Conservation (phyloP, 805 yeast species). For the Candida michaelii region DNA sequence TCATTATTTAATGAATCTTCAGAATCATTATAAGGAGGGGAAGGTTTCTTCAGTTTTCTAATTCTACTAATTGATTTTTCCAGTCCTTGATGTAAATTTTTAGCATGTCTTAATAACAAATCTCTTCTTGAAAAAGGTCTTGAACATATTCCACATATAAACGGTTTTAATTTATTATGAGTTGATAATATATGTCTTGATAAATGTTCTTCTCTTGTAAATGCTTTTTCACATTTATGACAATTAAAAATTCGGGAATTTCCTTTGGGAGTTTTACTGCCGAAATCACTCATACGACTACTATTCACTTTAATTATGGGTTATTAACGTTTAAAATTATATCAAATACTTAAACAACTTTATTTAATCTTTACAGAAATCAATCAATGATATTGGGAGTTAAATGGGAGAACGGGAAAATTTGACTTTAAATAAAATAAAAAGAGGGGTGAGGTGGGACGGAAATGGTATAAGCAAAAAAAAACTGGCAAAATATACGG, state of each 20-base stretch:
- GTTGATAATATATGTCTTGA: conserved; percentile 43
- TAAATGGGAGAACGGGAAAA: conserved; percentile 2
- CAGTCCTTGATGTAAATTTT: conserved; percentile 44
- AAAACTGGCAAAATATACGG: background rate
- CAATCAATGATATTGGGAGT: background rate
- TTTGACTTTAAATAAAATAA: conserved; percentile 3
- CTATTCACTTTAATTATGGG: conserved; percentile 4
- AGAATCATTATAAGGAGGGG: background rate
- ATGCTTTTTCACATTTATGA: conserved; percentile 42
- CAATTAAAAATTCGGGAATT: conserved; percentile 44
- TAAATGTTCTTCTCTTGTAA: conserved; percentile 47
- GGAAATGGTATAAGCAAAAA: background rate
- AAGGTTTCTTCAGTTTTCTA: conserved; percentile 34
- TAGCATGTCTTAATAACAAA: conserved; percentile 44
- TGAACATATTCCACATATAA: conserved; percentile 43
- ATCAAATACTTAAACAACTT: too few relatives aligned
- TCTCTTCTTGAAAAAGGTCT: conserved; percentile 46
- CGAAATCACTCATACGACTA: conserved; percentile 24
- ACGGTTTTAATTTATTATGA: conserved; percentile 46
- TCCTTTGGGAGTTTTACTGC: conserved; percentile 45
- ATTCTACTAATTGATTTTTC: conserved; percentile 45
- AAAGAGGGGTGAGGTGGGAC: conserved; percentile 12
- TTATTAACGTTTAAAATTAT: background rate
- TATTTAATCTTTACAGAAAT: too few relatives aligned
- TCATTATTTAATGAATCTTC: conserved; percentile 2